phyloP scores from a whole-genome alignment of 2,329 filamentous ascomycete genomes.

The Hymenoscyphus occultus region DNA sequence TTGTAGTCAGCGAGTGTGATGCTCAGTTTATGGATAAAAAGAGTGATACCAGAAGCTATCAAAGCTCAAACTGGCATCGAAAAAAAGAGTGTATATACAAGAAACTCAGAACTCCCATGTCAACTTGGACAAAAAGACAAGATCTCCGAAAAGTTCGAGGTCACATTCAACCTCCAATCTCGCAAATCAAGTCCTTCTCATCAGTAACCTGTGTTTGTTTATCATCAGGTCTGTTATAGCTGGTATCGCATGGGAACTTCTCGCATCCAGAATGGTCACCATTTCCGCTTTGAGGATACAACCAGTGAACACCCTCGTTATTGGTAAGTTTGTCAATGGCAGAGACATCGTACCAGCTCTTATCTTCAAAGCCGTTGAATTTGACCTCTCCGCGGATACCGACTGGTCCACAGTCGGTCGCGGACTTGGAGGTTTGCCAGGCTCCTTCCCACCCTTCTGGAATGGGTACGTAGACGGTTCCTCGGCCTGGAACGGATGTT shows the following conservation, averaged over 20 bases:
- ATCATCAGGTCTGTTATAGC: conserved; percentile 5
- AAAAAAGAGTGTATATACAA: not conserved
- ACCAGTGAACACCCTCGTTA: conserved; percentile 7
- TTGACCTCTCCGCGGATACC: conserved; percentile 6
- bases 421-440: not conserved
- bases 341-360: conserved; percentile 10
- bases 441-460: conserved; percentile 7
- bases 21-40: not conserved
- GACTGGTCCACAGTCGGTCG: conserved; percentile 2
- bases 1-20: not conserved
- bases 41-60: not conserved
- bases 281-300: conserved; percentile 4
- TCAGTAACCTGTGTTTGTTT: conserved; percentile 7
- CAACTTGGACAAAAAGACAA: not conserved
- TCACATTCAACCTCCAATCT: conserved; percentile 7
- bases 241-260: conserved; percentile 3
- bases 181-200: conserved; percentile 8
- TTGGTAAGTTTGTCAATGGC: conserved; percentile 2
- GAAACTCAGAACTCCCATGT: not conserved
- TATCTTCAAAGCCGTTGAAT: conserved; percentile 9
- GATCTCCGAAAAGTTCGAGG: not conserved
- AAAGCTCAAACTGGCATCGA: not conserved
- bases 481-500: not conserved
- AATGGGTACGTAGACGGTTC: not conserved
- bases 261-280: conserved; percentile 7